Conservation (phyloP, 2,329 filamentous ascomycete genomes). For the Thielaviopsis cerberus region DNA sequence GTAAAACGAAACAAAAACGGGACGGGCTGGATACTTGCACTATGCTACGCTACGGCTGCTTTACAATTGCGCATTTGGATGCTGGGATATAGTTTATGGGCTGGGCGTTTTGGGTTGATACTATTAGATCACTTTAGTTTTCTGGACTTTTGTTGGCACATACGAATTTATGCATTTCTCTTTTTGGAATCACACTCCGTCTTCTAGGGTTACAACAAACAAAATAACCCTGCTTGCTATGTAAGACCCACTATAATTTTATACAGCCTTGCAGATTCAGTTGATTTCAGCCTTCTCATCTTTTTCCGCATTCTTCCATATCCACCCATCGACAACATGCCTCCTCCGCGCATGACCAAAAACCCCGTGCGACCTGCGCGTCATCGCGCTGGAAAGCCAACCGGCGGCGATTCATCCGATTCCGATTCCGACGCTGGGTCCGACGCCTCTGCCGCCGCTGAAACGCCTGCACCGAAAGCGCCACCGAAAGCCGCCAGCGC, state of each 20-base stretch:
- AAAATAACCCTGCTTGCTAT: neutral
- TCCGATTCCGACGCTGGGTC: conserved; percentile 30
- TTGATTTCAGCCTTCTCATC: neutral
- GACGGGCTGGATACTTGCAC: neutral
- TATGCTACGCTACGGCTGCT: neutral
- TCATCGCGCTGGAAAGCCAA: conserved; percentile 68
- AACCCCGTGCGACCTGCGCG: conserved; percentile 67
- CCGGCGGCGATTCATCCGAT: conserved; percentile 36
- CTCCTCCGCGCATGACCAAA: conserved; percentile 79
- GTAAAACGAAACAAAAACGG: conserved; percentile 2
- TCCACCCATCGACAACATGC: conserved; percentile 24
- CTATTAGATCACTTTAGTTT: neutral
- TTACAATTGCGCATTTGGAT: neutral
- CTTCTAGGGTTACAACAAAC: neutral
- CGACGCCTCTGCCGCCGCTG: conserved; percentile 23
- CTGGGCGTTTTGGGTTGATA: conserved; percentile 4
- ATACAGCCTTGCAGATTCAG: neutral
- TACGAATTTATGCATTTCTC: neutral
- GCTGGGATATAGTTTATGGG: conserved; percentile 1
- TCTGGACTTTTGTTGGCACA: neutral
- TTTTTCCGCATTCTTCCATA: neutral
- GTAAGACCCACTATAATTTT: conserved; percentile 6
- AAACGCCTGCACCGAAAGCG: conserved; percentile 18
- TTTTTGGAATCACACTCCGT: neutral
- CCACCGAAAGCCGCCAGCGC: conserved; percentile 39